Conservation (phyloP, 352 stramenopile genomes). For the Globisporangium canariense region DNA sequence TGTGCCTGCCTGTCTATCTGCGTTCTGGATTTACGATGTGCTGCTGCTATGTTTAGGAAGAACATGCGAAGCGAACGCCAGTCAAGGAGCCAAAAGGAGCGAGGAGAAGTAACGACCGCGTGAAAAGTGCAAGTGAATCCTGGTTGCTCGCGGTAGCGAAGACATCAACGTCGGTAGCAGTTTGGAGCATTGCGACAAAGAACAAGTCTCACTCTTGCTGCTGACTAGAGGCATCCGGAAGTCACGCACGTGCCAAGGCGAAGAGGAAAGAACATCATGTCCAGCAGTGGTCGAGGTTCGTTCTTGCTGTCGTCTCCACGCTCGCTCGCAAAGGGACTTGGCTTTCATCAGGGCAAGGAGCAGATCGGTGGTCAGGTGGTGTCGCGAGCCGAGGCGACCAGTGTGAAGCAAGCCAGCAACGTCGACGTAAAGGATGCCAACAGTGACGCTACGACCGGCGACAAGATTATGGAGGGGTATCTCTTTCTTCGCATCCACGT, state of each 20-base stretch:
- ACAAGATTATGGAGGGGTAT: conserved; percentile 53
- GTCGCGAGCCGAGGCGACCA: neutral
- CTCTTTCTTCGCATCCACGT: conserved; percentile 56
- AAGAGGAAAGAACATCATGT: neutral
- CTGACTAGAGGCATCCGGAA: neutral
- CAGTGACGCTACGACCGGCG: neutral
- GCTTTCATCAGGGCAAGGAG: conserved; percentile 13
- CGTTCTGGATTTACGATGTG: neutral
- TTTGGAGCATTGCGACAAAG: neutral
- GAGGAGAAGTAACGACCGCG: conserved; percentile 3
- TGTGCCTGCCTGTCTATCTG: neutral
- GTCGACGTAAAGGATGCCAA: neutral
- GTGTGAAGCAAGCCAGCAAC: neutral
- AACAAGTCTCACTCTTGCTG: neutral
- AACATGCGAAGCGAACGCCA: neutral
- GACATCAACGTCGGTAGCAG: neutral
- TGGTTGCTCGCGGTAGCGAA: neutral
- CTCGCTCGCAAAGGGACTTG: conserved; percentile 16
- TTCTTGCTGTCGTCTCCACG: conserved; percentile 20
- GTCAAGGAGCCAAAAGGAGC: neutral
- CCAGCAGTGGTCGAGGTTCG: conserved; percentile 9
- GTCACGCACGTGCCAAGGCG: neutral
- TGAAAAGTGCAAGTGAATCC: conserved; percentile 1
- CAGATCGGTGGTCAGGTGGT: conserved; percentile 15
- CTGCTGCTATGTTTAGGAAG: conserved; percentile 8